Conservation (phyloP, 1,284 basidiomycete species). For the Waitea zeae region DNA sequence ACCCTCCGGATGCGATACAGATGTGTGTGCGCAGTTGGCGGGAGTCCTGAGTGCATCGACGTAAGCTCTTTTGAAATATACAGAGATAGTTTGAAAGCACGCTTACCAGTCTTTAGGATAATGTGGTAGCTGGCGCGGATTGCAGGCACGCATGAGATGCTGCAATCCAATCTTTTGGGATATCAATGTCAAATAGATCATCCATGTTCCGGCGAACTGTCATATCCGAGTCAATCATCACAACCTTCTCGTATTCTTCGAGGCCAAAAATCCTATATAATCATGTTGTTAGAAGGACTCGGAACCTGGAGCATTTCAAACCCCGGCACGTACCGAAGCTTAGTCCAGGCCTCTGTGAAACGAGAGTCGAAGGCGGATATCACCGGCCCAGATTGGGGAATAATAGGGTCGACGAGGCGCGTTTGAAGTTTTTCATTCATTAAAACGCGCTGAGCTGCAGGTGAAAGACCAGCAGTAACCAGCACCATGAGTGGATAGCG, state of each 20-base stretch:
- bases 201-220: constrained; percentile 80
- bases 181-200: constrained; percentile 63
- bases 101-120: constrained; percentile 80
- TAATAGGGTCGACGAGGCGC: not conserved
- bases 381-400: not conserved
- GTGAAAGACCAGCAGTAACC: constrained; percentile 39
- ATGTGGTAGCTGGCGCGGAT: constrained; percentile 67
- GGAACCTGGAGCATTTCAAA: too few species aligned
- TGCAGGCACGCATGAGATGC: constrained; percentile 87
- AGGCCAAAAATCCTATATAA: constrained; percentile 54
- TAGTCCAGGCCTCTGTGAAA: constrained; percentile 84
- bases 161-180: constrained; percentile 61
- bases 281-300: constrained; percentile 8
- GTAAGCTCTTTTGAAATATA: too few species aligned
- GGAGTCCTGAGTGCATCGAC: too few species aligned
- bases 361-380: constrained; percentile 26
- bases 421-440: not conserved
- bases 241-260: constrained; percentile 63
- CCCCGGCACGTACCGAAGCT: too few species aligned
- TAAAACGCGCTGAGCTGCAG: too few species aligned
- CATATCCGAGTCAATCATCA: constrained; percentile 88
- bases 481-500: constrained; percentile 73
- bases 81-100: too few species aligned
- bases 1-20: constrained; percentile 31
- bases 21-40: constrained; percentile 73